A percentile compares a stretch with the other conserved stretches of the same genome.
These are phyloP conservation scores for Cytospora piceae DNA, from an alignment of 2,329 filamentous ascomycete genomes.

Conservation along the genomic window DNA sequence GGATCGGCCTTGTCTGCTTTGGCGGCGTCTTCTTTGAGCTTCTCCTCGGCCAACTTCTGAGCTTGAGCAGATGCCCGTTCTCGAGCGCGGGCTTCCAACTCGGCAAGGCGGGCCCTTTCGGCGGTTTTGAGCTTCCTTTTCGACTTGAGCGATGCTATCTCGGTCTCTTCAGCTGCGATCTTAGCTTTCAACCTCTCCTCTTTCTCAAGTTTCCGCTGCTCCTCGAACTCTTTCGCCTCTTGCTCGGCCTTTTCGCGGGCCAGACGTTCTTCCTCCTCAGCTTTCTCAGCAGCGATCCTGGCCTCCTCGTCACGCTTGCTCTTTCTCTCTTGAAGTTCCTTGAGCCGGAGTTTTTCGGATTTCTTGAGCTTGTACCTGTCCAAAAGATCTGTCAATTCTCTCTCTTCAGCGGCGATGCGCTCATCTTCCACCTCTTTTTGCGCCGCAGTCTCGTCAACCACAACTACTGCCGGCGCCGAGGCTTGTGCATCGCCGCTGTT, in stretches of 20 bases:
- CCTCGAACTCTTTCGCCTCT: constrained; percentile 27
- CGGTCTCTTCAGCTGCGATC: constrained; percentile 26
- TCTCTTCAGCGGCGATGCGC: constrained; percentile 26
- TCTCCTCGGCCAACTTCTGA: constrained; percentile 17
- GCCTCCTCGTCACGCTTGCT: constrained; percentile 24
- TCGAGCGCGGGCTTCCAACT: constrained; percentile 24
- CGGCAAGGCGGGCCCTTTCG: constrained; percentile 26
- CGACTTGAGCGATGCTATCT: constrained; percentile 23
- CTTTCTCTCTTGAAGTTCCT: constrained; percentile 28
- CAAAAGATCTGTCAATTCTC: constrained; percentile 24
- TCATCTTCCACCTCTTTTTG: constrained; percentile 15
- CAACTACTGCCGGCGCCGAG: background rate
- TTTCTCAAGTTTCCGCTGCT: constrained; percentile 13
- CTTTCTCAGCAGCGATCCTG: constrained; percentile 16
- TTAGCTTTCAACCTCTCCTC: constrained; percentile 20
- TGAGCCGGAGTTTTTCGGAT: constrained; percentile 22
- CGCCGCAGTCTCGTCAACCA: constrained; percentile 18
- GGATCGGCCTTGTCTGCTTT: constrained; percentile 21
- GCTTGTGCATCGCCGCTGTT: constrained; percentile 1
- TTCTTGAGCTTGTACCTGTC: constrained; percentile 20
- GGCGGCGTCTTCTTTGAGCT: constrained; percentile 37
- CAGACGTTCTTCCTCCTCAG: constrained; percentile 15
- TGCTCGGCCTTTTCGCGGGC: constrained; percentile 21
- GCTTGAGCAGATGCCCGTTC: constrained; percentile 24
- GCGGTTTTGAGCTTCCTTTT: constrained; percentile 26